Percentiles rank a stretch among this genome's conserved stretches.
Conservation (phyloP, 768 basidiomycete genomes). For the Neoboletus brunneissimus region DNA sequence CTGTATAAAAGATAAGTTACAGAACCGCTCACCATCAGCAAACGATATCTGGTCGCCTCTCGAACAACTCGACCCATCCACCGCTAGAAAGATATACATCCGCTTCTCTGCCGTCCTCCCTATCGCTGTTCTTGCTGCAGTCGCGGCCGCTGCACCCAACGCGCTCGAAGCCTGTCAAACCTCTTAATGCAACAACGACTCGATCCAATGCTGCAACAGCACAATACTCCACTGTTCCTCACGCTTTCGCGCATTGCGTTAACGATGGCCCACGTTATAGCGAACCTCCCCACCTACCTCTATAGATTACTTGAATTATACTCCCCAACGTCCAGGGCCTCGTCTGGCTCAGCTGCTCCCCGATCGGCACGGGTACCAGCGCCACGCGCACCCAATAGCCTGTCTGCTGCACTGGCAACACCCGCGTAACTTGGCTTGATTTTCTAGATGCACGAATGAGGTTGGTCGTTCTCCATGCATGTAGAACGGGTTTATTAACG, state of each 20-base stretch:
- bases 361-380: neutral
- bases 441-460: neutral
- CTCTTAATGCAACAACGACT: slow-evolving; percentile 5
- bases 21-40: neutral
- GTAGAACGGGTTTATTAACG: slow-evolving; percentile 2
- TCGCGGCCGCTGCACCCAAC: slow-evolving; percentile 8
- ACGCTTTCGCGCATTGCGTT: neutral
- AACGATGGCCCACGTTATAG: neutral
- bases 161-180: neutral
- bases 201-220: slow-evolving; percentile 3
- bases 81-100: slow-evolving; percentile 2
- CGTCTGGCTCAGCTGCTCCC: slow-evolving; percentile 4
- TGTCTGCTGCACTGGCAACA: slow-evolving; percentile 11
- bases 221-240: neutral
- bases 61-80: neutral
- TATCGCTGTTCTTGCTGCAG: neutral
- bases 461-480: neutral
- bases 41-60: neutral
- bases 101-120: slow-evolving; percentile 7
- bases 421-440: no score
- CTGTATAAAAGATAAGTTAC: slow-evolving; percentile 8
- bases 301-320: neutral
- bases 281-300: neutral
- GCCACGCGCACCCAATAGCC: slow-evolving; percentile 3
- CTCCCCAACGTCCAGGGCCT: neutral